Evolutionary conservation across 345 rosid species (phyloP), one percentile per base, ranked within the genome.

Genomic region (Populus alba): DNA sequence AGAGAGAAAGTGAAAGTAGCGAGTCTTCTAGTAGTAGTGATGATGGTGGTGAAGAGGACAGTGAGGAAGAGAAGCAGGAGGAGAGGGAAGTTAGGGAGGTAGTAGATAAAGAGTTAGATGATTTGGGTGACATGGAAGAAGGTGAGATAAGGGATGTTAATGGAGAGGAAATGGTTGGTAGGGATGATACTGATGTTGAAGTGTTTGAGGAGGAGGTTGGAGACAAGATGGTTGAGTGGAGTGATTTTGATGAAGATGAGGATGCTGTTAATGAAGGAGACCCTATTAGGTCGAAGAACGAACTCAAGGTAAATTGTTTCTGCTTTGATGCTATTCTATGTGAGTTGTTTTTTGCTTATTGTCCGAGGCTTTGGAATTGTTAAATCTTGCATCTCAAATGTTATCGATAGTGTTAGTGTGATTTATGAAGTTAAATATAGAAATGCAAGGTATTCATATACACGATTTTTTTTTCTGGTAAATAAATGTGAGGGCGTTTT

Each of bases 271-370:
- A 33, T 33, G 35, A 45, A n/a, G 84, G 45, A 62, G 91, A 87
- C 51, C 95, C 97, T 45, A 86, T 95, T 71, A 90, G 78, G 84
- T 95, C 99, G 33, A 92, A 92, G 88, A 92, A 95, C 79, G 99
- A 95, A 79, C 78, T 89, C 79, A 80, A 83, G 92, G 98, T 94
- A 91, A 68, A 0, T 53, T 20, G 53, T 70, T 80, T 62, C 47
- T 70, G 72, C 29, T 78, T 74, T 71, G 61, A 72, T 83, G 20
- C 29, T 69, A 59, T 71, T 71, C 59, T 76, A 20, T 43, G 66
- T 31, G 59, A 35, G 6, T 37, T 31, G 5, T 3, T 81, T 68
- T 69, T 37, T 79, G 31, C 66, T 41, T 23, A 37, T 69, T 77
- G 33, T 74, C 23, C 55, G 76, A 7, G 20, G 57, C 68, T 37